A percentile compares a stretch with the other conserved stretches of the same genome.
These are phyloP conservation scores for Paramecium biaurelia DNA, from an alignment of 73 alveolate genomes.

Conservation along the genomic window DNA sequence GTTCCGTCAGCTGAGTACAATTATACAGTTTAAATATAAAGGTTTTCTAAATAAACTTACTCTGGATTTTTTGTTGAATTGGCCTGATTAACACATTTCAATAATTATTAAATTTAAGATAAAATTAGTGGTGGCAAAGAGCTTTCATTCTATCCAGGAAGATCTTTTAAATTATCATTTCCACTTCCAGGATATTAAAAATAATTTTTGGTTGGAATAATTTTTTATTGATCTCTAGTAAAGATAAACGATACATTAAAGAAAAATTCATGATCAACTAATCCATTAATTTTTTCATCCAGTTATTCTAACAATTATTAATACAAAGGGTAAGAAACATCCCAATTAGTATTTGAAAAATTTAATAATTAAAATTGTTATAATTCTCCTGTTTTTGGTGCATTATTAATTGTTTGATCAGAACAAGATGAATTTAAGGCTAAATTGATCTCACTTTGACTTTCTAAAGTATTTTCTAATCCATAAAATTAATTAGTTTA, in stretches of 20 bases:
- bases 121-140: background rate
- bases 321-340: background rate
- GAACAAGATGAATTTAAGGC: background rate
- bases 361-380: constrained; percentile 4
- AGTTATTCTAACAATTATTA: background rate
- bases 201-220: constrained; percentile 18
- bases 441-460: background rate
- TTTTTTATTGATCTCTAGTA: constrained; percentile 4
- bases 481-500: constrained; percentile 25
- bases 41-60: background rate
- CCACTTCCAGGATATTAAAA: constrained; percentile 40
- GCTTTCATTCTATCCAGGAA: background rate
- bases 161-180: background rate
- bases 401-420: background rate
- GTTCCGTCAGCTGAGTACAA: constrained; percentile 23
- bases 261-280: background rate
- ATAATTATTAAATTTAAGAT: background rate
- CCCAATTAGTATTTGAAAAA: constrained; percentile 26
- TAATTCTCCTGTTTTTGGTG: constrained; percentile 36
- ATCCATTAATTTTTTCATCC: background rate
- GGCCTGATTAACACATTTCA: background rate
- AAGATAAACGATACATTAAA: background rate
- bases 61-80: background rate
- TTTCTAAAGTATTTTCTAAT: background rate
- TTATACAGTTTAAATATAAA: background rate